A percentile compares a stretch with the other conserved stretches of the same genome.
Evolutionary conservation across 768 basidiomycete genomes (phyloP).

Genomic region (Dentipellis fragilis): DNA sequence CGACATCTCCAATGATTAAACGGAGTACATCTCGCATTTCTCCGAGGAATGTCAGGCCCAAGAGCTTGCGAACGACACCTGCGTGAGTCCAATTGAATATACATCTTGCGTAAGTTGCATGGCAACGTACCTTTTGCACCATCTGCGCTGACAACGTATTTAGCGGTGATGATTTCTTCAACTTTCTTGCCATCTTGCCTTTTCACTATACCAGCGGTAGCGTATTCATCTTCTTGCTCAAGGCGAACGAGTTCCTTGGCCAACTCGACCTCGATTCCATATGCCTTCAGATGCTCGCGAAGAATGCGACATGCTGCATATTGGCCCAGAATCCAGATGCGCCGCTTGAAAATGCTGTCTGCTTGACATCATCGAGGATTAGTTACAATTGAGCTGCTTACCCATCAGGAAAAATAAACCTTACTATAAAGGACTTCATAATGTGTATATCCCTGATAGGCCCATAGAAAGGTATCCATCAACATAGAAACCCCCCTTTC

Average conservation of each 20-base stretch:
- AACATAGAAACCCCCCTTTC: too few species aligned
- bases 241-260: neutral
- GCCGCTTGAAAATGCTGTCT: neutral
- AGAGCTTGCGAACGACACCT: conserved; percentile 21
- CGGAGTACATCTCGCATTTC: conserved; percentile 31
- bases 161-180: neutral
- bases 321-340: neutral
- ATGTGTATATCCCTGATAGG: too few species aligned
- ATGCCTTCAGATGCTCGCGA: neutral
- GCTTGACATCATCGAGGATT: too few species aligned
- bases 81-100: neutral
- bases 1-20: neutral
- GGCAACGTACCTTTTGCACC: conserved; percentile 2
- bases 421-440: too few species aligned
- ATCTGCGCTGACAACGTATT: conserved; percentile 3
- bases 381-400: too few species aligned
- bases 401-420: too few species aligned
- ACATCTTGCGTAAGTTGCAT: neutral
- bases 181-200: neutral
- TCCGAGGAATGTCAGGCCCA: conserved; percentile 46
- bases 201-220: neutral
- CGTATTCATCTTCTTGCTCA: neutral
- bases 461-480: too few species aligned
- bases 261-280: neutral
- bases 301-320: neutral